Evolutionary conservation across 2,329 filamentous ascomycete genomes (phyloP).

Genomic region (Fusarium bulbicola): DNA sequence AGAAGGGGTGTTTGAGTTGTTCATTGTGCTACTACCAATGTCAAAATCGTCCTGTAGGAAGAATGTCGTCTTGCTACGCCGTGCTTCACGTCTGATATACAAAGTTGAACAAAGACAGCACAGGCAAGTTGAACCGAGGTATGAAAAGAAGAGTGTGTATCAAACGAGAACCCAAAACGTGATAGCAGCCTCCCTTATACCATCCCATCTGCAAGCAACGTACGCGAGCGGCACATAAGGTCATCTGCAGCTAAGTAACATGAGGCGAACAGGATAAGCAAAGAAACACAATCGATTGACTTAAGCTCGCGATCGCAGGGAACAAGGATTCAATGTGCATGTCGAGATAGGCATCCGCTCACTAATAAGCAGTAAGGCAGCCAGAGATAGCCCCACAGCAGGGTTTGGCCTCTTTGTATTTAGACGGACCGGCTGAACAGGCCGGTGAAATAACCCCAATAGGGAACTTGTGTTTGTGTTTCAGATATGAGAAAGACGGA

Average conservation of each 20-base stretch:
- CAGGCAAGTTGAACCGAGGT: slow-evolving; percentile 9
- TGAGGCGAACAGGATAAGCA: slow-evolving; percentile 3
- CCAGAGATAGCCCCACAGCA: neutral
- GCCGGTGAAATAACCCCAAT: slow-evolving; percentile 6
- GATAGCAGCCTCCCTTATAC: slow-evolving; percentile 17
- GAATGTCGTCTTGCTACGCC: neutral
- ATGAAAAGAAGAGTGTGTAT: neutral
- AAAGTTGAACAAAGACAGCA: neutral
- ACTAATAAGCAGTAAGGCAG: slow-evolving; percentile 1
- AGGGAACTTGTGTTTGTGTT: neutral
- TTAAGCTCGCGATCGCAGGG: slow-evolving; percentile 13
- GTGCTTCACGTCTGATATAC: slow-evolving; percentile 1
- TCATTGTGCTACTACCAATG: slow-evolving; percentile 17
- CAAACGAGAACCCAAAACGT: neutral
- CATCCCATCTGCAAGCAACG: neutral
- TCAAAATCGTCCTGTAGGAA: neutral
- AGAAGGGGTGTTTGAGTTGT: slow-evolving; percentile 43
- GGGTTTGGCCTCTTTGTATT: neutral
- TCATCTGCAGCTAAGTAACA: slow-evolving; percentile 16
- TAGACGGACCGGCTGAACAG: slow-evolving; percentile 19
- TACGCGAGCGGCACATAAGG: slow-evolving; percentile 17
- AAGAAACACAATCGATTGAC: neutral
- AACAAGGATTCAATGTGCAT: slow-evolving; percentile 20
- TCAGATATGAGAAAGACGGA: slow-evolving; percentile 9
- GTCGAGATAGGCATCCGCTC: slow-evolving; percentile 19